Evolutionary conservation across 2,329 filamentous ascomycete genomes (phyloP), one percentile per base, ranked within the genome.

Genomic region (Eutypella sp.): DNA sequence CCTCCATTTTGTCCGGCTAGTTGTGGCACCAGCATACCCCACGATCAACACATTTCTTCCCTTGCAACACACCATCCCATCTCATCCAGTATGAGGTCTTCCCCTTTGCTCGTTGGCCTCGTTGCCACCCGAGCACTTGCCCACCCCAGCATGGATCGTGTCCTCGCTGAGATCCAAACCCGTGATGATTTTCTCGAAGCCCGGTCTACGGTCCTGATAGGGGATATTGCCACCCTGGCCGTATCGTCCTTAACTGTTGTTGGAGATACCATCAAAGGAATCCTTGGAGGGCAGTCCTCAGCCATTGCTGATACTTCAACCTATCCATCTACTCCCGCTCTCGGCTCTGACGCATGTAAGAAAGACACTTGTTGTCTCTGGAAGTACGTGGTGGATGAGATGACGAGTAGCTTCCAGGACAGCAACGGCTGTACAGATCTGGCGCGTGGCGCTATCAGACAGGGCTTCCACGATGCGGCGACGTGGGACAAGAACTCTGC

Each of bases 391-490:
- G 61, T 63, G 31, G 47, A 54, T 9, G 61, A 68, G 15, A 63
- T 74, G 59, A 60, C 56, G 20, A 23, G 24, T 1, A 45, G 57
- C 7, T 74, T 72, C 49, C 49, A 57, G 7, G 57, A 56, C 11
- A 47, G 47, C 8, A 55, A 57, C 3, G 60, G 60, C 16, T 74
- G 71, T 57, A 70, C 66, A 39, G 58, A 62, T 10, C 47, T 64
- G 15, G 71, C 69, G 0, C 66, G 71, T n/a, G 66, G 60, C 4
- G 71, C 71, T 16, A 68, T 75, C 47, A 67, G 72, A 15, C 60
- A 68, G 5, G 69, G 70, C 9, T 75, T 75, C 56, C 72, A 75
- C 54, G 72, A 75, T 47, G 69, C 71, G 2, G 71, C 59, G 13
- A 64, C 64, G 4, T 74, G 68, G 70, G 63, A 64, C 47, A 62